Evolutionary conservation across 106 monocot genomes (phyloP), one percentile per base, ranked within the genome.

Genomic region (Dendrobium huoshanense): DNA sequence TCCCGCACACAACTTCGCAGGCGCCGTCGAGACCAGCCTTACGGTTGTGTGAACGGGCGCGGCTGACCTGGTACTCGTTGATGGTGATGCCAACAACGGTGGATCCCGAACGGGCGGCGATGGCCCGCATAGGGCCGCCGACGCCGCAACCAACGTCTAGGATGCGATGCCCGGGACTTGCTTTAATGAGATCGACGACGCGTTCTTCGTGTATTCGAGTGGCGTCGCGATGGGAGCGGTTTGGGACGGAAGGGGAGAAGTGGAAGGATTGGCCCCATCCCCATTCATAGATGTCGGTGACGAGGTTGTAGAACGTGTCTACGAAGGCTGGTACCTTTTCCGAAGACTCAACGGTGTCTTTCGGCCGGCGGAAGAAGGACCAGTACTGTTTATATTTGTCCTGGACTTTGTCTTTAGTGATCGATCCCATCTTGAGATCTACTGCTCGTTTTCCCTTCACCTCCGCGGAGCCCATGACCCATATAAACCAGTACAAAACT

Each of bases 221-320:
- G 82, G 88, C 88, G 11, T 89, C 91, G 27, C 83, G 85, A 84
- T 94, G 91, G 79, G 94, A 91, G 9, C 47, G 77, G 82, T 81
- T 83, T 70, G 80, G 86, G 84, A 89, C 4, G 72, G 91, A 79
- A 16, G 94, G 94, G 77, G 91, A 91, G 91, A 94, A 94, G 84
- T 94, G 93, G 87, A 94, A 91, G 89, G 89, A 89, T 82, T 94
- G 93, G 76, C 93, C 93, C 93, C 91, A 91, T 4, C 94, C 94
- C 94, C 94, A 93, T 80, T 91, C 88, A 89, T 89, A 89, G 80
- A 94, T 91, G 85, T 89, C 94, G 55, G 89, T 91, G 54, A 93
- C 90, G 56, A 93, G 93, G 87, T 93, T 90, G 88, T 93, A 93
- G 85, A 90, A 93, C 79, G 93, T 93, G 84, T 89, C 90, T 37